Percentiles rank a stretch among this genome's conserved stretches.
Conservation (phyloP, 257 asterid genomes). For the Nicotiana noctiflora region DNA sequence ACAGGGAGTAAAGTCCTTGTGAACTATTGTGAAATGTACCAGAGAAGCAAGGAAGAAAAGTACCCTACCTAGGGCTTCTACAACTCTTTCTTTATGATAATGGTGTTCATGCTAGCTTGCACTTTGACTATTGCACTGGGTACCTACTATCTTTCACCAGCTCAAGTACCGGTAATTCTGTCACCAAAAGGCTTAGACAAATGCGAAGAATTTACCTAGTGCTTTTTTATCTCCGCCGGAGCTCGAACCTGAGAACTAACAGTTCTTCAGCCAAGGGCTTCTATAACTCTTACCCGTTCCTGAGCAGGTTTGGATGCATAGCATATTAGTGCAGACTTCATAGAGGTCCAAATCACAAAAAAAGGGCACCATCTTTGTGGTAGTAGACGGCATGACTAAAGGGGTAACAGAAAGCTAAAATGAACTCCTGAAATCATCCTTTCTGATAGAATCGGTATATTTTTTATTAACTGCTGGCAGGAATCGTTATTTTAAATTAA, state of each 20-base stretch:
- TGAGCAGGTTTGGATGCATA: neutral
- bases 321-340: neutral
- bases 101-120: too few relatives aligned
- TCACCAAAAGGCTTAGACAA: too few relatives aligned
- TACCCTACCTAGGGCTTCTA: neutral
- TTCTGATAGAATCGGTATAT: neutral
- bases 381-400: neutral
- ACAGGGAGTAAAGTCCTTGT: too few relatives aligned
- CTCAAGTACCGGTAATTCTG: too few relatives aligned
- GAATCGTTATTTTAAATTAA: neutral
- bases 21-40: neutral
- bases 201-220: too few relatives aligned
- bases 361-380: neutral
- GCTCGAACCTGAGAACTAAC: too few relatives aligned
- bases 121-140: too few relatives aligned
- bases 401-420: neutral
- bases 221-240: too few relatives aligned
- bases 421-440: neutral
- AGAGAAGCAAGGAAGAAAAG: neutral
- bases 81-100: neutral
- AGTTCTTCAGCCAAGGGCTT: neutral
- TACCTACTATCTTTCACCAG: too few relatives aligned
- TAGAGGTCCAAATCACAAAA: neutral
- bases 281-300: neutral
- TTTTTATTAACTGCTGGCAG: neutral